Evolutionary conservation across 306 rosid species (phyloP).

Genomic region (Trifolium subterraneum): DNA sequence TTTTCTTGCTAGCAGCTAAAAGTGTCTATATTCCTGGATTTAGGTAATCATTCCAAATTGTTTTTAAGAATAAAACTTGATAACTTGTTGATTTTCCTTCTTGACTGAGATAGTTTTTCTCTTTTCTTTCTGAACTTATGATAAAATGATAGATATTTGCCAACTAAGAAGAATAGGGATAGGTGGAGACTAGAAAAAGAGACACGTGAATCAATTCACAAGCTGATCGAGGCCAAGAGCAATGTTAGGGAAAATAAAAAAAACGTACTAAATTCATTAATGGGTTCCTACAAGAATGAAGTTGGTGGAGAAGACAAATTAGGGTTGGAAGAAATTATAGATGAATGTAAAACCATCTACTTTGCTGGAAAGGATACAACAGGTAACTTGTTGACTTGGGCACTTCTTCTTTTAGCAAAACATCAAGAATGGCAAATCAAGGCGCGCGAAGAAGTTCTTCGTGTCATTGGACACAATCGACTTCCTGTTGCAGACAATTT

Average conservation of each 20-base stretch:
- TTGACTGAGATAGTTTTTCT: background rate
- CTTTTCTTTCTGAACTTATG: conserved; percentile 18
- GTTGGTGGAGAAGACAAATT: conserved; percentile 65
- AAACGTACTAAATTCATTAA: conserved; percentile 59
- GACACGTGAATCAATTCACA: conserved; percentile 59
- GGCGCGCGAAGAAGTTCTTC: conserved; percentile 70
- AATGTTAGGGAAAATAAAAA: conserved; percentile 43
- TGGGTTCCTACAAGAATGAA: conserved; percentile 63
- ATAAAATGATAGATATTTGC: conserved; percentile 55
- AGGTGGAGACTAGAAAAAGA: conserved; percentile 73
- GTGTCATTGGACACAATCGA: conserved; percentile 34
- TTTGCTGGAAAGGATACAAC: conserved; percentile 79
- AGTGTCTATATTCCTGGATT: conserved; percentile 80
- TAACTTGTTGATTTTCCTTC: background rate
- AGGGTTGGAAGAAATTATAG: conserved; percentile 60
- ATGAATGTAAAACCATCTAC: conserved; percentile 80
- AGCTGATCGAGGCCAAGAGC: conserved; percentile 50
- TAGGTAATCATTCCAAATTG: conserved; percentile 52
- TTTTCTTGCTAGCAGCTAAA: conserved; percentile 50
- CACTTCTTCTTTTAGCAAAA: conserved; percentile 57
- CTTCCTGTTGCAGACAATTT: conserved; percentile 52
- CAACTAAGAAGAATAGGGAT: conserved; percentile 73
- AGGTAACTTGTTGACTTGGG: conserved; percentile 69
- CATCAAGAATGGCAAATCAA: conserved; percentile 77
- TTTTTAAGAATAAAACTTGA: too few species aligned